These are phyloP conservation scores for Annulohypoxylon maeteangense DNA, from an alignment of 495 filamentous ascomycete species.

Conservation along the genomic window DNA sequence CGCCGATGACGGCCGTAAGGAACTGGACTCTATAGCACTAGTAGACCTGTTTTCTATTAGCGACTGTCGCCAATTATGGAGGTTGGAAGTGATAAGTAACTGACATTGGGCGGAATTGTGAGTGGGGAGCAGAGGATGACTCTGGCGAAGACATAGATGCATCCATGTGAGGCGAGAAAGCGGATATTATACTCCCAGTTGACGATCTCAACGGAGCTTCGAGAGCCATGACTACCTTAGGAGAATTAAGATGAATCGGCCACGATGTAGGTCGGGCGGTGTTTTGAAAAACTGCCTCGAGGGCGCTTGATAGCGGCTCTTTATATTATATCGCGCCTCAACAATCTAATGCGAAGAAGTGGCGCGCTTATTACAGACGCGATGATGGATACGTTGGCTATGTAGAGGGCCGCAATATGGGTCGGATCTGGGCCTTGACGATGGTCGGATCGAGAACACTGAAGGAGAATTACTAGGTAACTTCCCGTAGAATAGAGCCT, in stretches of 20 bases:
- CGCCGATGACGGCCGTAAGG: slow-evolving; percentile 54
- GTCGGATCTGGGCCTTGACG: slow-evolving; percentile 36
- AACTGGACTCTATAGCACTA: slow-evolving; percentile 50
- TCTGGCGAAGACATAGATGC: slow-evolving; percentile 67
- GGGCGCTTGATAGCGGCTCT: slow-evolving; percentile 36
- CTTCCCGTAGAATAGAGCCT: background rate
- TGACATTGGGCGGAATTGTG: slow-evolving; percentile 64
- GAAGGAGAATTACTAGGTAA: slow-evolving; percentile 9
- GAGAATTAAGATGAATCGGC: slow-evolving; percentile 12
- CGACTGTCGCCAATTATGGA: background rate
- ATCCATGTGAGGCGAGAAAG: slow-evolving; percentile 69
- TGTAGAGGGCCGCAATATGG: slow-evolving; percentile 33
- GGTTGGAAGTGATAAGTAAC: slow-evolving; percentile 15
- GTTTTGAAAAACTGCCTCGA: slow-evolving; percentile 25
- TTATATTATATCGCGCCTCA: slow-evolving; percentile 28
- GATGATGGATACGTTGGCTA: slow-evolving; percentile 30
- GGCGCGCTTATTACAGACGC: slow-evolving; percentile 39
- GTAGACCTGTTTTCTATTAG: slow-evolving; percentile 51
- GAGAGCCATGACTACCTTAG: slow-evolving; percentile 63
- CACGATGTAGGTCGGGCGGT: slow-evolving; percentile 21
- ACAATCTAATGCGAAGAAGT: slow-evolving; percentile 1
- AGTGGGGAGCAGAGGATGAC: slow-evolving; percentile 56
- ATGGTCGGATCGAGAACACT: slow-evolving; percentile 33
- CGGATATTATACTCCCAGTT: slow-evolving; percentile 64
- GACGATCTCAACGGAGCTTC: slow-evolving; percentile 67